Conservation (phyloP, 345 rosid species). For the Linum trigynum region DNA sequence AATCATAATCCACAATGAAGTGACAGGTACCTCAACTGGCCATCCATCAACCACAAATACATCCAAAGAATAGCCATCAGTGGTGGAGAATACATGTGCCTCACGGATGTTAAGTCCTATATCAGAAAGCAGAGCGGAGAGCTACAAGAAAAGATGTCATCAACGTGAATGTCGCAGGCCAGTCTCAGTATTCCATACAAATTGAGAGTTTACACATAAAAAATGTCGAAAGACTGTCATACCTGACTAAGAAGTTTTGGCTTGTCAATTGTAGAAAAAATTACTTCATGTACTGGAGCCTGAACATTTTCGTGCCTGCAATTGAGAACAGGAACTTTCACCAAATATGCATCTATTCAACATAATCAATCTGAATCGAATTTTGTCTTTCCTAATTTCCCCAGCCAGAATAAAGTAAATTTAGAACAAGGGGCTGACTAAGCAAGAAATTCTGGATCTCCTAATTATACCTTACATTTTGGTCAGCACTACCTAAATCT, state of each 20-base stretch:
- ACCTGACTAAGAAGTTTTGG: constrained; percentile 81
- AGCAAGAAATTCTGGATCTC: not conserved
- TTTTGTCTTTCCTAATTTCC: not conserved
- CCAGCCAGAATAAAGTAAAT: not conserved
- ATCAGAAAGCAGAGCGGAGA: constrained; percentile 68
- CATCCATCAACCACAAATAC: constrained; percentile 79
- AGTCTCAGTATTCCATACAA: not conserved
- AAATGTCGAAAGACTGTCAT: constrained; percentile 5
- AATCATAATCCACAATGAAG: no score
- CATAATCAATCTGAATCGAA: not conserved
- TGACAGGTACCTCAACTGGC: constrained; percentile 41
- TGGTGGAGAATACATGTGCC: constrained; percentile 76
- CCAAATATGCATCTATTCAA: not conserved
- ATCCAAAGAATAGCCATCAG: constrained; percentile 67
- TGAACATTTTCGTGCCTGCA: constrained; percentile 39
- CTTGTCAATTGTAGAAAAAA: constrained; percentile 59
- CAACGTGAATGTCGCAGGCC: constrained; percentile 11
- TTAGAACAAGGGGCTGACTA: not conserved
- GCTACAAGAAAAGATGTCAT: constrained; percentile 33
- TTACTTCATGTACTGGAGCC: constrained; percentile 53
- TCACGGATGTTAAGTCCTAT: constrained; percentile 73
- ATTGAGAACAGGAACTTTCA: not conserved
- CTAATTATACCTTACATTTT: not conserved
- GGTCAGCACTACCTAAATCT: not conserved
- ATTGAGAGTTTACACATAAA: not conserved